Percentiles rank a stretch among this genome's conserved stretches.
phyloP scores from a whole-genome alignment of 1,139 yeast species.

The Ogataea hybrid region DNA sequence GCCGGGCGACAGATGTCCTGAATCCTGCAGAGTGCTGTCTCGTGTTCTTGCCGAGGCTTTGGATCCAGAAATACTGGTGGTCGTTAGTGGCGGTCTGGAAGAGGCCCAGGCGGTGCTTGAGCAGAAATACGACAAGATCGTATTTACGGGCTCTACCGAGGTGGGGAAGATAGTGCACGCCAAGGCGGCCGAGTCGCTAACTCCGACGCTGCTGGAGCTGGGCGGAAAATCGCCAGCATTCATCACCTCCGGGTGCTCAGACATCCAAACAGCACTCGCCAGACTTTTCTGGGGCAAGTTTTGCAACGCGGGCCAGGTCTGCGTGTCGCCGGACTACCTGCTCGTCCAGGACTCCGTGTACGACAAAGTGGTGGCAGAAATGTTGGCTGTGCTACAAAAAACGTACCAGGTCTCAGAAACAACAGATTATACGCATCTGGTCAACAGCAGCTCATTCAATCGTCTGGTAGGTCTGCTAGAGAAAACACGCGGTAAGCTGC shows the following conservation, averaged over 20 bases:
- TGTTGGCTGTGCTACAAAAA: slow-evolving; percentile 42
- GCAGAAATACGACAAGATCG: slow-evolving; percentile 74
- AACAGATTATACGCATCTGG: slow-evolving; percentile 57
- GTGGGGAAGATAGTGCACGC: slow-evolving; percentile 79
- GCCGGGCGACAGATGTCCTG: slow-evolving; percentile 74
- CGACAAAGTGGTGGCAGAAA: slow-evolving; percentile 48
- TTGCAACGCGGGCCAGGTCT: slow-evolving; percentile 85
- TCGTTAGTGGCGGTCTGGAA: slow-evolving; percentile 71
- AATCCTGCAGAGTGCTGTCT: slow-evolving; percentile 55
- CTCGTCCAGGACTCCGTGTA: slow-evolving; percentile 60
- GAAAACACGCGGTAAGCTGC: slow-evolving; percentile 55
- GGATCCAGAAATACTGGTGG: slow-evolving; percentile 51
- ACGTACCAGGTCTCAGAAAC: slow-evolving; percentile 43
- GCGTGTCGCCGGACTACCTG: slow-evolving; percentile 85
- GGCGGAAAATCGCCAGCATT: slow-evolving; percentile 95
- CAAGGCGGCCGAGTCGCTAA: slow-evolving; percentile 80
- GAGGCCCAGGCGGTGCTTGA: slow-evolving; percentile 69
- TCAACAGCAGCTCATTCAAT: slow-evolving; percentile 59
- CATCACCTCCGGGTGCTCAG: slow-evolving; percentile 50
- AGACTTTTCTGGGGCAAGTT: slow-evolving; percentile 79
- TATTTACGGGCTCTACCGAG: slow-evolving; percentile 77
- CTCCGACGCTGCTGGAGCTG: slow-evolving; percentile 79
- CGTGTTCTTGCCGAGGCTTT: slow-evolving; percentile 52
- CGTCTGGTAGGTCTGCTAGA: slow-evolving; percentile 47
- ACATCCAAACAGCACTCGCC: slow-evolving; percentile 53